Evolutionary conservation across 495 filamentous ascomycete species (phyloP).

Genomic region (Penicillium pancosmium): DNA sequence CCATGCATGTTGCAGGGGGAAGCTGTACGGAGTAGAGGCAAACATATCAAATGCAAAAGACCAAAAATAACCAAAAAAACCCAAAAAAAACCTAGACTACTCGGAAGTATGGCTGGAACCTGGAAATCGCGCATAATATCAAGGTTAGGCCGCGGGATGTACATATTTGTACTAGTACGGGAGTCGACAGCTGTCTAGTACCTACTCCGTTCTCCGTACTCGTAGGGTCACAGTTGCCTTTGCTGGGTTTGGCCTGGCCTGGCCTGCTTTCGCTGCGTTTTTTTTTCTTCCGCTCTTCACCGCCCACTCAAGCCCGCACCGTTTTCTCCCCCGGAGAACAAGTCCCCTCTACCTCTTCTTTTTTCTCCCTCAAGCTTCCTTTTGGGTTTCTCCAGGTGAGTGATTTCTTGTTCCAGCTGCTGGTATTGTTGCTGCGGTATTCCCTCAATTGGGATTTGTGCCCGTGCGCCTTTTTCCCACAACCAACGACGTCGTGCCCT

Average conservation of each 20-base stretch:
- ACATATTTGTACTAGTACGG: neutral
- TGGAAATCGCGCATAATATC: constrained; percentile 9
- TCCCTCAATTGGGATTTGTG: neutral
- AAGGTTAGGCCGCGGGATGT: neutral
- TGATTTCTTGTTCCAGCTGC: constrained; percentile 8
- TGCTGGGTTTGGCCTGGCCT: neutral
- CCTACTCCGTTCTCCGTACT: too few species aligned
- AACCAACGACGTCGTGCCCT: constrained; percentile 24
- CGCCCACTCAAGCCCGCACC: neutral
- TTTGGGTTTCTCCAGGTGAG: constrained; percentile 13
- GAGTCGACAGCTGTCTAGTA: neutral
- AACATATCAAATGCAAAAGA: neutral
- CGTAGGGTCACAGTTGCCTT: neutral
- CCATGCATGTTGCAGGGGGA: constrained; percentile 8
- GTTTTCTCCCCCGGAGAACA: neutral
- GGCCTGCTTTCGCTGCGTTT: neutral
- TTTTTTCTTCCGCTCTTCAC: constrained; percentile 8
- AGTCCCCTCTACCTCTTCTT: neutral
- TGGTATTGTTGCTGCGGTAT: constrained; percentile 11
- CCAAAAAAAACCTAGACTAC: neutral
- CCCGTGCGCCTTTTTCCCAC: constrained; percentile 12
- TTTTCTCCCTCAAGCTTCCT: neutral
- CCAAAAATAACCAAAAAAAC: neutral
- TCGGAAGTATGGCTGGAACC: neutral
- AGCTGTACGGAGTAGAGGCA: neutral